These are phyloP conservation scores for Nannochloris sp. DNA, from an alignment of 139 green algal species.

Conservation along the genomic window DNA sequence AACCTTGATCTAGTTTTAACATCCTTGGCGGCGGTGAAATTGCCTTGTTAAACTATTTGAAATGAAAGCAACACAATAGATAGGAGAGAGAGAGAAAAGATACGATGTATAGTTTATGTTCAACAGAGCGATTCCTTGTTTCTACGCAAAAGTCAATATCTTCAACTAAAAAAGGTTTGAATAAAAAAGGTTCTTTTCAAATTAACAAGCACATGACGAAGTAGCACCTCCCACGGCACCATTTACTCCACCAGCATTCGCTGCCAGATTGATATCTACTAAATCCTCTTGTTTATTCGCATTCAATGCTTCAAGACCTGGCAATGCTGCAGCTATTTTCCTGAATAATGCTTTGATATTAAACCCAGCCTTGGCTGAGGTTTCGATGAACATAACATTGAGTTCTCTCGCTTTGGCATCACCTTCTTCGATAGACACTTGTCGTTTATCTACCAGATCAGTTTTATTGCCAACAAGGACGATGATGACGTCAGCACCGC, in stretches of 20 bases:
- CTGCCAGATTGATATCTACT: slow-evolving; percentile 86
- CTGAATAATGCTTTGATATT: slow-evolving; percentile 99
- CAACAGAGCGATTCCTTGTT: background rate
- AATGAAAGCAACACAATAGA: background rate
- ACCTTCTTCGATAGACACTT: slow-evolving; percentile 96
- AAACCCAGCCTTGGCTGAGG: slow-evolving; percentile 95
- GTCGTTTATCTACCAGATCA: slow-evolving; percentile 93
- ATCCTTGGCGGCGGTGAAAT: background rate
- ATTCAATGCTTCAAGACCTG: slow-evolving; percentile 84
- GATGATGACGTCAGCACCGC: slow-evolving; percentile 96
- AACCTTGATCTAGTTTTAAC: background rate
- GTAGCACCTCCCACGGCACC: background rate
- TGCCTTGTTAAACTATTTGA: background rate
- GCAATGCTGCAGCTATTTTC: slow-evolving; percentile 94
- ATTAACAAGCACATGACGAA: slow-evolving; percentile 40
- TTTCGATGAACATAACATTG: slow-evolving; percentile 98
- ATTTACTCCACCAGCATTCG: slow-evolving; percentile 25
- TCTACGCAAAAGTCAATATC: too few species aligned
- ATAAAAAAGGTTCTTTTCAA: background rate
- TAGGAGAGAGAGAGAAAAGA: background rate
- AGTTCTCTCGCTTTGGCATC: slow-evolving; percentile 80
- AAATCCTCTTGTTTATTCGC: slow-evolving; percentile 68
- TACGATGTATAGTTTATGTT: background rate
- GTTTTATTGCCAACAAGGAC: slow-evolving; percentile 99
- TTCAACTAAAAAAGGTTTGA: background rate